Evolutionary conservation across 1,139 yeast species (phyloP).

Genomic region (Pichia sp.): DNA sequence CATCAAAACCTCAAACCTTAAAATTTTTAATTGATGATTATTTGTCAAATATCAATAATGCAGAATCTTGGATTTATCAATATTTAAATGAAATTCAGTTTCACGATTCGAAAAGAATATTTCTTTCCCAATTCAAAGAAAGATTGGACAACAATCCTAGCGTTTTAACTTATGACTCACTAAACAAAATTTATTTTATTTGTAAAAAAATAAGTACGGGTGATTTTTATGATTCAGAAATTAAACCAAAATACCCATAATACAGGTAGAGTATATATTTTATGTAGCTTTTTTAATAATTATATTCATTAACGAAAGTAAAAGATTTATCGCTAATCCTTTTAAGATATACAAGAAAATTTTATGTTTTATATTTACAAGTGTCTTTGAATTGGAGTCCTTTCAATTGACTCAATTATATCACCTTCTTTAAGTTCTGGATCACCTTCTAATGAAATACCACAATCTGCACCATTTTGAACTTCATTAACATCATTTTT

Average conservation of each 20-base stretch:
- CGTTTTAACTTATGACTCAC: neutral
- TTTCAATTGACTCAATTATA: slow-evolving; percentile 66
- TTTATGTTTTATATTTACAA: slow-evolving; percentile 35
- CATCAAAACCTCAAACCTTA: neutral
- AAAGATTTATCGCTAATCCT: neutral
- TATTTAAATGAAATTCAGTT: slow-evolving; percentile 16
- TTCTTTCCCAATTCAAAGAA: neutral
- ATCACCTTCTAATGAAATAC: slow-evolving; percentile 69
- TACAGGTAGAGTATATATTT: neutral
- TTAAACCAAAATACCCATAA: neutral
- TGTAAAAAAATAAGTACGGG: neutral
- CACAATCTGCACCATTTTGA: slow-evolving; percentile 86
- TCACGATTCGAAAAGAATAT: slow-evolving; percentile 18
- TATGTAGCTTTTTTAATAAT: neutral
- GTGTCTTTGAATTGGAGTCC: slow-evolving; percentile 59
- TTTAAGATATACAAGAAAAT: slow-evolving; percentile 6
- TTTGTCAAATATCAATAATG: neutral
- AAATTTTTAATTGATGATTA: neutral
- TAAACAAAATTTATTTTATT: neutral
- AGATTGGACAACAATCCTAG: neutral
- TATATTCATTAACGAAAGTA: neutral
- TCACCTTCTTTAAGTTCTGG: slow-evolving; percentile 61
- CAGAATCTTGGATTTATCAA: slow-evolving; percentile 12
- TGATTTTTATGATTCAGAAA: slow-evolving; percentile 12
- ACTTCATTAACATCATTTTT: slow-evolving; percentile 77